These are phyloP conservation scores for Phalaenopsis equestris DNA, from an alignment of 106 monocot species.

Conservation along the genomic window DNA sequence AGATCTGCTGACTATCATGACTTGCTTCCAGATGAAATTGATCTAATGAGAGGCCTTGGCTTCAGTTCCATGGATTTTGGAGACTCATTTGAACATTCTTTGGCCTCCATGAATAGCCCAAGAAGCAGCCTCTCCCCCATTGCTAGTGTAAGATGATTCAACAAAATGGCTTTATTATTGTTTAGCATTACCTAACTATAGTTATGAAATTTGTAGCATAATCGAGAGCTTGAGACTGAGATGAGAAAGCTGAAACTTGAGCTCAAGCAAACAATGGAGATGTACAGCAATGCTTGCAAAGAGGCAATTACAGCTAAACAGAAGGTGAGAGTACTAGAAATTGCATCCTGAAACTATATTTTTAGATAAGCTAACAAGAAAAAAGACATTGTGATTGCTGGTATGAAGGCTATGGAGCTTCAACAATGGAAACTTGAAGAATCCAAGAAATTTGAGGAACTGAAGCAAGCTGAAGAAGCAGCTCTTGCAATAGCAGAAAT, in stretches of 20 bases:
- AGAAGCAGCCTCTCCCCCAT: conserved; percentile 9
- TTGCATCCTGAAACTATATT: not conserved
- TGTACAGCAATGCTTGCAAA: conserved; percentile 88
- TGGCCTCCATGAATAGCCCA: conserved; percentile 3
- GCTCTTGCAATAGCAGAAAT: conserved; percentile 58
- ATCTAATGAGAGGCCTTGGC: conserved; percentile 13
- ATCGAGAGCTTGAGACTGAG: conserved; percentile 60
- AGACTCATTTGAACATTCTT: conserved; percentile 27
- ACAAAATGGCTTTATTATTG: not conserved
- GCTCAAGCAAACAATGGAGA: conserved; percentile 86
- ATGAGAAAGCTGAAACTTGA: conserved; percentile 73
- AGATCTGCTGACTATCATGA: conserved; percentile 22
- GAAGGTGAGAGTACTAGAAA: conserved; percentile 35
- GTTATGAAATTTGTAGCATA: conserved; percentile 4
- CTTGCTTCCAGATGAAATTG: conserved; percentile 28
- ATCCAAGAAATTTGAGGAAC: conserved; percentile 44
- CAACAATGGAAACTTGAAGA: conserved; percentile 68
- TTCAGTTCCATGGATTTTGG: conserved; percentile 36
- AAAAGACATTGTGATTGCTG: not conserved
- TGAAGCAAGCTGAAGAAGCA: conserved; percentile 58
- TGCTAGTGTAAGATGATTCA: conserved; percentile 20
- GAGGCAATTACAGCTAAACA: conserved; percentile 78
- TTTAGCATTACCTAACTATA: not conserved
- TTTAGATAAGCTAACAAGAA: not conserved
- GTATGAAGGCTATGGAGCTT: conserved; percentile 50